Conservation (phyloP, 495 filamentous ascomycete genomes). For the Penicillium odoratum region DNA sequence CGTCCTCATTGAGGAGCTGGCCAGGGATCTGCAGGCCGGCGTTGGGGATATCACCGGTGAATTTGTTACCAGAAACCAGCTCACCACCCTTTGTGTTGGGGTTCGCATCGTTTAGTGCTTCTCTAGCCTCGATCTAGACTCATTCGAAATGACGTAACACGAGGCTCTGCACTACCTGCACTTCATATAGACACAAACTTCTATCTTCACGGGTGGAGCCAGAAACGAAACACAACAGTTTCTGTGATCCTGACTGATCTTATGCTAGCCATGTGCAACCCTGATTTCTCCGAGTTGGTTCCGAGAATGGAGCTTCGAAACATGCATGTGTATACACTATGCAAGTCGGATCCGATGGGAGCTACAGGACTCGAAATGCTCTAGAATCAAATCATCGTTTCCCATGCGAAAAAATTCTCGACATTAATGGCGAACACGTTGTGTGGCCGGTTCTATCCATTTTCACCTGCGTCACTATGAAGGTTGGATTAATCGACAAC, state of each 20-base stretch:
- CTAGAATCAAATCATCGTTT: too few species aligned
- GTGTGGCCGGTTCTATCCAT: too few species aligned
- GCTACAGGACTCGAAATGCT: neutral
- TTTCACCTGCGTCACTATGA: too few species aligned
- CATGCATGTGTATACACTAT: neutral
- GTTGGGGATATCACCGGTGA: conserved; percentile 1
- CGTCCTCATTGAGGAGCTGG: conserved; percentile 11
- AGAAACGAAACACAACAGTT: neutral
- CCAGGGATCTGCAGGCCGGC: conserved; percentile 17
- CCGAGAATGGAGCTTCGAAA: neutral
- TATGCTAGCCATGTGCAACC: neutral
- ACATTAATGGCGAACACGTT: too few species aligned
- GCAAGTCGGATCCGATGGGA: neutral
- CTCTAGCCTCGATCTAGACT: neutral
- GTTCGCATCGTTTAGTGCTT: conserved; percentile 9
- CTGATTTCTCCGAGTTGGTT: neutral
- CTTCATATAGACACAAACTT: neutral
- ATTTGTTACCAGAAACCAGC: neutral
- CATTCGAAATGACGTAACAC: neutral
- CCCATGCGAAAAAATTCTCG: too few species aligned
- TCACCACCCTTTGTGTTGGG: neutral
- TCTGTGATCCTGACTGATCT: neutral
- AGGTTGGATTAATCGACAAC: too few species aligned
- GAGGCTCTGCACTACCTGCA: neutral
- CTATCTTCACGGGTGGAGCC: neutral